Percentiles rank a stretch among this genome's conserved stretches.
phyloP scores from a whole-genome alignment of 2,329 filamentous ascomycete genomes.

The Colletotrichum sp. region DNA sequence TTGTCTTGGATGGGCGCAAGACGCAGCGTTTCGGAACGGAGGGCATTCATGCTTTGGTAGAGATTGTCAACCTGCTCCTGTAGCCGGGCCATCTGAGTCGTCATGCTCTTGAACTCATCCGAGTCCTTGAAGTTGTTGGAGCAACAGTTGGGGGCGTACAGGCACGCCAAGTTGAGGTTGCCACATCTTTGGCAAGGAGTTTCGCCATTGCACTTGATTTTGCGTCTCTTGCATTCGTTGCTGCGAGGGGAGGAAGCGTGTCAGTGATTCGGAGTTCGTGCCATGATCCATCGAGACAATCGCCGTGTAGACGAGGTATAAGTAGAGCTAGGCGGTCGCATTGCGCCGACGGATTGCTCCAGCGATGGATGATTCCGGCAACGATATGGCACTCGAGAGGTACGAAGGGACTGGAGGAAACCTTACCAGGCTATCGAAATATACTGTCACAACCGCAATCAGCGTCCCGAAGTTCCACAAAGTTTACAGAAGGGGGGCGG shows the following conservation, averaged over 20 bases:
- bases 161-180: conserved; percentile 69
- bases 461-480: conserved; percentile 13
- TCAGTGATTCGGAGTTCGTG: not conserved
- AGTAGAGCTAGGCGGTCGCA: not conserved
- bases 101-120: conserved; percentile 87
- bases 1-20: conserved; percentile 50
- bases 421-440: conserved; percentile 67
- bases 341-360: not conserved
- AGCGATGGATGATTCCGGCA: not conserved
- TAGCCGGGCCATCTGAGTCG: conserved; percentile 72
- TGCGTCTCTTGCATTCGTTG: conserved; percentile 77
- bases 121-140: conserved; percentile 88
- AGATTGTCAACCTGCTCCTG: conserved; percentile 86
- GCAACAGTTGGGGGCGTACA: conserved; percentile 72
- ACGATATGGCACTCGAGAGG: not conserved
- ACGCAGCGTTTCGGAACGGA: conserved; percentile 62
- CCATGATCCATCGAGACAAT: not conserved
- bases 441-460: conserved; percentile 43
- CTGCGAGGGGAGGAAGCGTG: conserved; percentile 38
- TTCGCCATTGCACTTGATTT: conserved; percentile 78
- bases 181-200: conserved; percentile 71
- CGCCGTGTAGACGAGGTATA: not conserved
- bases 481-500: not conserved
- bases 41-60: conserved; percentile 71
- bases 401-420: not conserved